Conservation (phyloP, 2,329 filamentous ascomycete species). For the Diaporthe longicolla region DNA sequence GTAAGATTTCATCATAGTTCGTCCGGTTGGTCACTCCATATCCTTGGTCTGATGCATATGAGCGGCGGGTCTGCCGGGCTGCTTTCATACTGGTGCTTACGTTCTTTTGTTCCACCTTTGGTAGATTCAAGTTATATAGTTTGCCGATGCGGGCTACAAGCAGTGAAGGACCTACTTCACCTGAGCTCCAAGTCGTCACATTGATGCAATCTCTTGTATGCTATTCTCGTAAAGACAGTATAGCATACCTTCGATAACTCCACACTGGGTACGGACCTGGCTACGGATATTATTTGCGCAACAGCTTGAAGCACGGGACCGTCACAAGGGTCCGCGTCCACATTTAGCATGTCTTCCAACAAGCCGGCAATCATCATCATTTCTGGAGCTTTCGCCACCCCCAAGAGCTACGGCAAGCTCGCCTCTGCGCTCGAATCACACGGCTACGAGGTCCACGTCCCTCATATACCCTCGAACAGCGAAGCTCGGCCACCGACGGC, state of each 20-base stretch:
- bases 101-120: neutral
- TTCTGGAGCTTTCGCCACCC: slow-evolving; percentile 15
- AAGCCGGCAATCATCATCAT: slow-evolving; percentile 34
- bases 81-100: neutral
- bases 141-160: too few relatives aligned
- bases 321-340: neutral
- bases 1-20: neutral
- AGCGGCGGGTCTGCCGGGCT: neutral
- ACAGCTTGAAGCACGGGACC: too few relatives aligned
- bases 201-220: neutral
- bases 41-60: neutral
- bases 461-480: neutral
- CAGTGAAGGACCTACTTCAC: too few relatives aligned
- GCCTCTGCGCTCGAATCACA: neutral
- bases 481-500: slow-evolving; percentile 19
- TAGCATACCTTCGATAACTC: neutral
- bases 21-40: neutral
- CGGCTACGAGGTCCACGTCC: slow-evolving; percentile 29
- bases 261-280: too few relatives aligned
- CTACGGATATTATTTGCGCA: neutral
- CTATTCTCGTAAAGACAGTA: too few relatives aligned
- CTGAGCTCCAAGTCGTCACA: too few relatives aligned
- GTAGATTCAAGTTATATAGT: too few relatives aligned
- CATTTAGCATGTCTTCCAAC: neutral
- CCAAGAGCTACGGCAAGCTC: slow-evolving; percentile 22